phyloP scores from a whole-genome alignment of 2,329 filamentous ascomycete species.

The Hypoxylon rubiginosum region DNA sequence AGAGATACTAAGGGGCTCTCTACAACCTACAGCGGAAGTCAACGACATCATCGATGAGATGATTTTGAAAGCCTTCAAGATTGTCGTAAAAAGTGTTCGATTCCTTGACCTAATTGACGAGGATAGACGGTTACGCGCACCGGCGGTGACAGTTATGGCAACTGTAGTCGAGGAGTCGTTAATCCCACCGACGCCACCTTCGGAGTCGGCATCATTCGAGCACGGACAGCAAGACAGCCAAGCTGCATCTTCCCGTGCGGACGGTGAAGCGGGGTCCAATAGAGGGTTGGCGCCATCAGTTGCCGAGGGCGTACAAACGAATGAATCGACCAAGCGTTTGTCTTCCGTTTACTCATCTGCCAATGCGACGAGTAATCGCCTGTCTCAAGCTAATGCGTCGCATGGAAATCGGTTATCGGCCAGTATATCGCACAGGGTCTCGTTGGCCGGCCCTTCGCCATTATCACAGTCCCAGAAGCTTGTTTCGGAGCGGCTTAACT shows the following conservation, averaged over 20 bases:
- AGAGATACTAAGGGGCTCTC: conserved; percentile 71
- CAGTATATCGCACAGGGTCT: conserved; percentile 79
- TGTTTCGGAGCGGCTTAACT: conserved; percentile 84
- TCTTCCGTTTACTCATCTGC: conserved; percentile 59
- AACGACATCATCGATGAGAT: conserved; percentile 91
- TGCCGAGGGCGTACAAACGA: conserved; percentile 55
- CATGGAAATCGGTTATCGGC: conserved; percentile 64
- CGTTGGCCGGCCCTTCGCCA: conserved; percentile 76
- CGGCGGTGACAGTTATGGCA: conserved; percentile 70
- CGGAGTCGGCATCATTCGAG: conserved; percentile 67
- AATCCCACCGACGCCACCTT: conserved; percentile 73
- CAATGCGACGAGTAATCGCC: conserved; percentile 48
- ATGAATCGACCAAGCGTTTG: conserved; percentile 59
- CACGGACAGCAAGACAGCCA: conserved; percentile 51
- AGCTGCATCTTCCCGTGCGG: conserved; percentile 59
- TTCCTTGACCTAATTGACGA: conserved; percentile 90
- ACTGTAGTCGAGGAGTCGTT: conserved; percentile 70
- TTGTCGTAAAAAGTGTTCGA: conserved; percentile 89
- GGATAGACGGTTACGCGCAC: conserved; percentile 64
- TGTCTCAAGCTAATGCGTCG: conserved; percentile 56
- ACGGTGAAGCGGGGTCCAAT: conserved; percentile 51
- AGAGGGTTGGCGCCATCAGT: conserved; percentile 54
- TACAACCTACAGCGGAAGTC: conserved; percentile 67
- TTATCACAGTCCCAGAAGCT: conserved; percentile 76
- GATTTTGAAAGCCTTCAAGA: conserved; percentile 92